Evolutionary conservation across 2,329 filamentous ascomycete species (phyloP).

Genomic region (Colletotrichum cordylinicola): DNA sequence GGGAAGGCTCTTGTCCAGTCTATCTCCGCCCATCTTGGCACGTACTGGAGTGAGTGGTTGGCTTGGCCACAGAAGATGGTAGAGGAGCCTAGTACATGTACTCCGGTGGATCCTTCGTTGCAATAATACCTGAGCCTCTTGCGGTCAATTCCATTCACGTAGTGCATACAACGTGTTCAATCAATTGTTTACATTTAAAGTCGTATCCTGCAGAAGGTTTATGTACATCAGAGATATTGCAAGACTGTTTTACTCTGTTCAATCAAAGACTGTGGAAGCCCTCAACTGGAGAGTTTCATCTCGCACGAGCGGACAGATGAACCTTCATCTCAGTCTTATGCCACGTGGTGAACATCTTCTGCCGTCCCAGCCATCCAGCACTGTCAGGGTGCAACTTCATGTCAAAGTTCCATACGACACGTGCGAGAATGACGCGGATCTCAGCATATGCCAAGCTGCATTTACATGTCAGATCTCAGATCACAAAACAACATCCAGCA

Average conservation of each 20-base stretch:
- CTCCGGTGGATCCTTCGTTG: background rate
- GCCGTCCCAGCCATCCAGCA: conserved; percentile 37
- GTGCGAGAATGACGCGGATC: conserved; percentile 8
- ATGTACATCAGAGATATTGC: no score
- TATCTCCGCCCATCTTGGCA: conserved; percentile 30
- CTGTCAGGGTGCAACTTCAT: conserved; percentile 26
- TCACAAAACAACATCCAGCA: background rate
- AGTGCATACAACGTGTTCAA: background rate
- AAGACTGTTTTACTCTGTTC: no score
- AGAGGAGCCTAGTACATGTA: fast-evolving
- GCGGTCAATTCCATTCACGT: background rate
- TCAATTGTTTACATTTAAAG: background rate
- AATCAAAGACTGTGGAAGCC: no score
- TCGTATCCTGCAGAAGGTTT: no score
- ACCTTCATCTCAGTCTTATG: conserved; percentile 21
- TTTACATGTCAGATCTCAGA: background rate
- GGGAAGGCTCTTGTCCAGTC: conserved; percentile 33
- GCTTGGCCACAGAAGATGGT: conserved; percentile 2
- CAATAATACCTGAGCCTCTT: background rate
- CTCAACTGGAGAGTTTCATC: background rate
- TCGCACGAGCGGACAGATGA: background rate
- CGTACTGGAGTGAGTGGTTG: conserved; percentile 36
- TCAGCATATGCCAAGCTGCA: conserved; percentile 7
- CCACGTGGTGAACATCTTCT: conserved; percentile 19
- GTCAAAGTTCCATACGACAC: conserved; percentile 17